Evolutionary conservation across 257 asterid genomes (phyloP), one percentile per base, ranked within the genome.

Genomic region (Nicotiana obtusifolia): DNA sequence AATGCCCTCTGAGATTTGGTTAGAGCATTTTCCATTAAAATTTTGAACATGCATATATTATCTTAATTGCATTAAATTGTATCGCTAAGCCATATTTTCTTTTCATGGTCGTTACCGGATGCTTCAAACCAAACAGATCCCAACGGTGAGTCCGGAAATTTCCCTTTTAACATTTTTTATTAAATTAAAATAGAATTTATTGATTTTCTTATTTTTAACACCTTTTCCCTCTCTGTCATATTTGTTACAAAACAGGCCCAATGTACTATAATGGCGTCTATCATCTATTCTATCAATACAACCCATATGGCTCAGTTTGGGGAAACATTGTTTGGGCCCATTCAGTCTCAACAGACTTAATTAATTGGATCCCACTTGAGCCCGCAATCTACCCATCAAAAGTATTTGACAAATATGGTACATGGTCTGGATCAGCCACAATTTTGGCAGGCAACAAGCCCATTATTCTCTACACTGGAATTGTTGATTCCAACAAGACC

Each of bases 361-460:
- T 89, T n/a, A 85, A 89, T 14, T 89, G 93, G 93, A 84, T 85
- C 49, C 49, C 33, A 6, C 44, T 89, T 8, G 71, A 85, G 9
- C 87, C 87, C 13, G 91, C 86, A 22, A 71, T 89, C 5, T 67
- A 37, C 64, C 91, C 91, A 16, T 86, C 92, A 7, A 64, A 88
- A 73, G 85, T 80, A 10, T 85, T 85, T 20, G 92, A 89, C 54
- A 76, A 85, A 10, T 81, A 86, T 6, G 92, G 90, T 28, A 85
- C 89, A 17, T 89, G 92, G 92, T 89, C 91, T 2, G 92, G 92
- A 37, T 89, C 92, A 2, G 89, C 91, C 77, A 89, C 91, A 7
- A 64, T 88, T 73, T 85, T 86, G 2, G 91, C 87, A 2, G 86
- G 86, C 2, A 86, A 86, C 79, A 83, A 84, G 67, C 91, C 90